Evolutionary conservation across 805 yeast genomes (phyloP), one percentile per base, ranked within the genome.

Genomic region (Yarrowia yakushimensis): DNA sequence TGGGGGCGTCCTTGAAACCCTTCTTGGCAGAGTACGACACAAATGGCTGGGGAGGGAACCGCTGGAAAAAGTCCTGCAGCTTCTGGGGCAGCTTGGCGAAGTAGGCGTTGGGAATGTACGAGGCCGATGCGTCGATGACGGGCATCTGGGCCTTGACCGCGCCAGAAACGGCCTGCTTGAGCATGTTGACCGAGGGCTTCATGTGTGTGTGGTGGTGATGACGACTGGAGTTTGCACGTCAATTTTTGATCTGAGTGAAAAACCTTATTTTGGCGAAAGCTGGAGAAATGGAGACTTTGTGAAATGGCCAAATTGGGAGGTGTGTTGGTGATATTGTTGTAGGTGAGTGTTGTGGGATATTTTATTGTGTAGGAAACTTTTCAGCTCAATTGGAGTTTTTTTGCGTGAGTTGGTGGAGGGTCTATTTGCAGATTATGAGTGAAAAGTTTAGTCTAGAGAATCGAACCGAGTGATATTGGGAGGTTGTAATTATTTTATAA

Each of bases 1-100:
- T 82, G 22, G 82, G 80, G 54, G 90, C 92, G 54, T 76, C 77
- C 22, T 88, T 85, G 28, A 82, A 76, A 1, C 88, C 82, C 59
- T 96, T 87, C 65, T 79, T 80, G 2, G 79, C 75, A 5, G 89
- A 78, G 73, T 90, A 92, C 67, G 80, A 72, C 18, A 81, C 81
- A 74, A 83, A 84, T n/a, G 91, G 93, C 22, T 86, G 77, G 9
- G 97, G 97, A 31, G 97, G 97, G 71, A 84, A 89, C 72, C 83
- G 86, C 55, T 83, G 79, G 77, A 92, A 91, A 74, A 91, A 92
- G 66, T 77, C 81, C 71, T 84, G 87, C 33, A 91, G 79, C 71
- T 81, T 82, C 57, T 74, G 77, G 18, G 97, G 97, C 42, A 91
- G 83, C 73, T 82, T 79, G 28, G 77, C 71, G 67, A 85, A 87